Evolutionary conservation across 1,284 basidiomycete genomes (phyloP), one percentile per base, ranked within the genome.

Genomic region (Fomitopsis pinicola): DNA sequence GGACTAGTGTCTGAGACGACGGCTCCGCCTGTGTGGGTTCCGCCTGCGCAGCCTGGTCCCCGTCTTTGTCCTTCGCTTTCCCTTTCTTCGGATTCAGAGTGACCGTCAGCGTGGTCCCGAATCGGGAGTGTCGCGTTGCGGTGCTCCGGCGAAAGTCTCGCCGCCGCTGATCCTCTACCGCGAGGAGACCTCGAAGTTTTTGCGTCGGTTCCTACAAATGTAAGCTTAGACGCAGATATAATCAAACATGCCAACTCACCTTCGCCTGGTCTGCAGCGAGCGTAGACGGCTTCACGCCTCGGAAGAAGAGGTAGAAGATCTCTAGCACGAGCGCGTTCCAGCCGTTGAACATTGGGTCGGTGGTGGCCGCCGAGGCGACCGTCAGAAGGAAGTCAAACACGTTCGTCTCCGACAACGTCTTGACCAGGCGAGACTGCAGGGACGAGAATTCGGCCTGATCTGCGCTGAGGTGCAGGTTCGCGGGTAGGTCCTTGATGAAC

Each of bases 241-340:
- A 22, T 42, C 42, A 57, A 62, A 9, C 60, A 62, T 14, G 22
- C 5, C 54, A 6, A 71, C 78, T 60, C 66, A 92, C 92, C 78
- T 89, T 87, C 30, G 77, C 76, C 68, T 89, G 91, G 69, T 95
- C 88, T 48, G 82, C 71, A 0, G 81, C 78, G 46, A 97, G 77
- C 2, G 83, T 80, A 2, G 76, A 71, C 0, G 92, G 87, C 62
- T 82, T 86, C 57, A 92, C 82, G 1, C 90, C 89, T 42, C 94
- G 84, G 73, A 93, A 92, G 10, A 96, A 78, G 6, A 97, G 84
- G 72, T 95, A 95, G 63, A 96, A 82, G 36, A 95, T 95, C 74
- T 98, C 96, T 36, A 98, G 84, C 1, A 93, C 82, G 42, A 97
- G 81, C 3, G 93, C 92, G 71, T 97, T 97, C 82, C 86, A 95